These are phyloP conservation scores for Punica granatum DNA, from an alignment of 345 rosid genomes.

Conservation along the genomic window DNA sequence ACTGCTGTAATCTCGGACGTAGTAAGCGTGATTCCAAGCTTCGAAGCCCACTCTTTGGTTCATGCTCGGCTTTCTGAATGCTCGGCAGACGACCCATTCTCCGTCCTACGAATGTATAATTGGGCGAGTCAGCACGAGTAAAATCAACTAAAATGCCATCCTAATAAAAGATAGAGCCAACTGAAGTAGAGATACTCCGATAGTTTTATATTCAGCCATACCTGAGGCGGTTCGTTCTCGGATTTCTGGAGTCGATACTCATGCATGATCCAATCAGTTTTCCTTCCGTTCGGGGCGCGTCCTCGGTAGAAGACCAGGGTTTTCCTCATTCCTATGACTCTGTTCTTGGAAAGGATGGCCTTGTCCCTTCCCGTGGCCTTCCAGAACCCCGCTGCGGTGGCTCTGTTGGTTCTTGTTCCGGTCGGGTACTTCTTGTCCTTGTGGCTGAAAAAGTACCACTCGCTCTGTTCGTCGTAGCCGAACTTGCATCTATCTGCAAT, in stretches of 20 bases:
- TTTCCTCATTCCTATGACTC: conserved; percentile 83
- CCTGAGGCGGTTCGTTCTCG: conserved; percentile 72
- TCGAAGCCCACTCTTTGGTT: conserved; percentile 70
- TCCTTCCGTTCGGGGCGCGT: conserved; percentile 89
- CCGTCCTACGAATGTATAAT: conserved; percentile 53
- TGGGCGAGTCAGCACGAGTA: conserved; percentile 3
- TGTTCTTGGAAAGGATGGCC: conserved; percentile 72
- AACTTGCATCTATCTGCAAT: conserved; percentile 61
- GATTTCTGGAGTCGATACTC: conserved; percentile 84
- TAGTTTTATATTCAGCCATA: too few species aligned
- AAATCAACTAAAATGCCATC: too few species aligned
- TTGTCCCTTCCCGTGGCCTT: conserved; percentile 97
- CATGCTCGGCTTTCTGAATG: conserved; percentile 78
- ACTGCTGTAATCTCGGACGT: conserved; percentile 19
- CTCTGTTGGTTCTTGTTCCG: conserved; percentile 85
- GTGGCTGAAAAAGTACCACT: conserved; percentile 98
- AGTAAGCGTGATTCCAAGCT: conserved; percentile 54
- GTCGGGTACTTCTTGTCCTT: conserved; percentile 97
- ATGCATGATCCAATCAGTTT: conserved; percentile 94
- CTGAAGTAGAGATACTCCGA: too few species aligned
- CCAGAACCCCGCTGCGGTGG: conserved; percentile 93
- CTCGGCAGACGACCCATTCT: conserved; percentile 97
- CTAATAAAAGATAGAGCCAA: too few species aligned
- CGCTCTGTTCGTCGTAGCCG: conserved; percentile 76
- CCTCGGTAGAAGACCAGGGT: conserved; percentile 90